A percentile compares a stretch with the other conserved stretches of the same genome.
phyloP scores from a whole-genome alignment of 192 early-diverging fungal genomes.

The Geranomyces michiganensis region DNA sequence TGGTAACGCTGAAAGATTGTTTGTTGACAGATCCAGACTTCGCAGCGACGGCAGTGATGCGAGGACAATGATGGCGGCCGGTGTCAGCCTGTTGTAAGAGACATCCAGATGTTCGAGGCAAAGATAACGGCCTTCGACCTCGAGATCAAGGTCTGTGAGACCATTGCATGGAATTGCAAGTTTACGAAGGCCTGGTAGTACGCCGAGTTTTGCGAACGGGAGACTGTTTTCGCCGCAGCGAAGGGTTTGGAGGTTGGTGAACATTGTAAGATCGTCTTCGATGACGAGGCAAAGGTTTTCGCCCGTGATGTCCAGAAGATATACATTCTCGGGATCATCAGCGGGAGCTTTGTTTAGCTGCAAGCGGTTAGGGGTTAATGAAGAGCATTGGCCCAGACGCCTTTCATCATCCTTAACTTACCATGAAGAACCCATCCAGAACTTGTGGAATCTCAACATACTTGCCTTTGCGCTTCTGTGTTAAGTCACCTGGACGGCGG shows the following conservation, averaged over 20 bases:
- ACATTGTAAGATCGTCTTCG: slow-evolving; percentile 56
- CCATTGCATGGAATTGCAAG: slow-evolving; percentile 54
- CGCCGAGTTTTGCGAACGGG: slow-evolving; percentile 51
- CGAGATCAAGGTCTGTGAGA: slow-evolving; percentile 55
- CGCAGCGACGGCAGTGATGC: slow-evolving; percentile 48
- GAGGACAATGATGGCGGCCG: slow-evolving; percentile 50
- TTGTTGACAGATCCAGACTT: slow-evolving; percentile 49
- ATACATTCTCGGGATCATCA: slow-evolving; percentile 54
- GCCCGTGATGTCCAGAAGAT: slow-evolving; percentile 43
- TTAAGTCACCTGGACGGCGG: slow-evolving; percentile 21
- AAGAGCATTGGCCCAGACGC: neutral
- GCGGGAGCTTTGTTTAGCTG: slow-evolving; percentile 53
- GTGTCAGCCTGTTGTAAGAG: slow-evolving; percentile 51
- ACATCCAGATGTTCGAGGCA: slow-evolving; percentile 52
- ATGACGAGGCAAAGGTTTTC: slow-evolving; percentile 51
- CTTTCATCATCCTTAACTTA: slow-evolving; percentile 17
- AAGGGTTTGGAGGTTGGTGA: slow-evolving; percentile 54
- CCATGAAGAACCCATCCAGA: slow-evolving; percentile 53
- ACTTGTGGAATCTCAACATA: slow-evolving; percentile 51
- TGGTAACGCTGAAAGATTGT: slow-evolving; percentile 45
- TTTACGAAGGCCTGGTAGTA: slow-evolving; percentile 42
- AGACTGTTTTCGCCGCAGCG: slow-evolving; percentile 50
- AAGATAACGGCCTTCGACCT: slow-evolving; percentile 53
- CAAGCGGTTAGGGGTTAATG: neutral
- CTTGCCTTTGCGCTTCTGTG: slow-evolving; percentile 33